Evolutionary conservation across 345 rosid species (phyloP).

Genomic region (Excoecaria cochinchinensis): DNA sequence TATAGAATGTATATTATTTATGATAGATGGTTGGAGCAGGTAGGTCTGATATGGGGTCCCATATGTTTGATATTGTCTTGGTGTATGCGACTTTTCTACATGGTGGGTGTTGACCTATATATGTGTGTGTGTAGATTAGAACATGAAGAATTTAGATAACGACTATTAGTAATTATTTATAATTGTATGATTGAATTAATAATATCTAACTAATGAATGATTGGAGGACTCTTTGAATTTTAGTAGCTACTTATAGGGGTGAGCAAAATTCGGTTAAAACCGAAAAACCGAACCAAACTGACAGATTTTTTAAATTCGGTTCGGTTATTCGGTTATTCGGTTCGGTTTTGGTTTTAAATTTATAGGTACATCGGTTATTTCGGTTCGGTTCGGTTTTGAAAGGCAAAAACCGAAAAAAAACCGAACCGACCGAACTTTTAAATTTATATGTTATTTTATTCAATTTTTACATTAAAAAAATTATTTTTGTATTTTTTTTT

Average conservation of each 20-base stretch:
- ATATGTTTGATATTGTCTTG: slow-evolving; percentile 17
- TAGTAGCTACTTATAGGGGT: slow-evolving; percentile 12
- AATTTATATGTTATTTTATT: too few relatives aligned
- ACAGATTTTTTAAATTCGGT: too few relatives aligned
- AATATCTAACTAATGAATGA: slow-evolving; percentile 21
- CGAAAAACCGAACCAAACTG: too few relatives aligned
- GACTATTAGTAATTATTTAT: neutral
- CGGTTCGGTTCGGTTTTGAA: too few relatives aligned
- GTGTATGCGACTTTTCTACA: slow-evolving; percentile 17
- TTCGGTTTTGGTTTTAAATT: too few relatives aligned
- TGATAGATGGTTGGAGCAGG: neutral
- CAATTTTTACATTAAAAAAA: too few relatives aligned
- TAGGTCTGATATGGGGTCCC: slow-evolving; percentile 22
- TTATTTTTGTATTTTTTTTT: too few relatives aligned
- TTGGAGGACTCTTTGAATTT: slow-evolving; percentile 26
- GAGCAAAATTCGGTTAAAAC: too few relatives aligned
- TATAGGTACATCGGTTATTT: too few relatives aligned
- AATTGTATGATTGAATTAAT: neutral
- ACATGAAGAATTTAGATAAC: slow-evolving; percentile 16
- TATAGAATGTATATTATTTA: neutral
- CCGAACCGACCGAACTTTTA: too few relatives aligned
- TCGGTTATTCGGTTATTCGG: too few relatives aligned
- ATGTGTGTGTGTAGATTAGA: neutral
- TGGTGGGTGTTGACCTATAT: slow-evolving; percentile 42
- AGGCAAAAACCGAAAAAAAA: too few relatives aligned